phyloP scores from a whole-genome alignment of 1,284 basidiomycete genomes.

The Phlebopus sp. region DNA sequence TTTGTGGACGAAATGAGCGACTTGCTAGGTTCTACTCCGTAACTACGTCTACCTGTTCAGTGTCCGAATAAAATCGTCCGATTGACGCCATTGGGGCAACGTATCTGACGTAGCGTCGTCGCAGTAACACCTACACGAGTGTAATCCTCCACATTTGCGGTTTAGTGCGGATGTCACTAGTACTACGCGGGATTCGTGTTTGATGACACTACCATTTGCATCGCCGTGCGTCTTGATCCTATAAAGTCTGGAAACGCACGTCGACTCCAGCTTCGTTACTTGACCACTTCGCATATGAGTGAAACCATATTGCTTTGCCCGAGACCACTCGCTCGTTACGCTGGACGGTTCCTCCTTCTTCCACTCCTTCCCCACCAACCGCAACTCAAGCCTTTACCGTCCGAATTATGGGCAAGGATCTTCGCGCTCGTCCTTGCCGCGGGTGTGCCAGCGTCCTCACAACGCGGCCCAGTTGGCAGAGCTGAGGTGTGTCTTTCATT shows the following conservation, averaged over 20 bases:
- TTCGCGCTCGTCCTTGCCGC: slow-evolving; percentile 47
- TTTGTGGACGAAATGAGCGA: slow-evolving; percentile 75
- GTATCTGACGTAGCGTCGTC: neutral
- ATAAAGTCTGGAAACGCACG: neutral
- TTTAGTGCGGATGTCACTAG: too few relatives aligned
- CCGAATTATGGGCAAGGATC: slow-evolving; percentile 68
- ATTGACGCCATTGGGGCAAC: neutral
- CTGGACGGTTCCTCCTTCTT: slow-evolving; percentile 63
- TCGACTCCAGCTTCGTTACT: neutral
- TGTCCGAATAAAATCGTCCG: neutral
- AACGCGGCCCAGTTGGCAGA: slow-evolving; percentile 16
- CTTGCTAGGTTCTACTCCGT: slow-evolving; percentile 34
- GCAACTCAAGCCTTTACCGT: slow-evolving; percentile 54
- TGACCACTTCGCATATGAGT: slow-evolving; percentile 20
- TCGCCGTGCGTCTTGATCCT: neutral
- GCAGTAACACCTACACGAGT: too few relatives aligned
- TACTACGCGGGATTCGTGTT: neutral
- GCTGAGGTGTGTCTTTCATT: slow-evolving; percentile 38
- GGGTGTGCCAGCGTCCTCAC: slow-evolving; percentile 12
- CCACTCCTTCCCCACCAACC: slow-evolving; percentile 59
- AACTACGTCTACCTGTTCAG: neutral
- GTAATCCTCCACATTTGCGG: too few relatives aligned
- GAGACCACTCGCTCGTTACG: slow-evolving; percentile 46
- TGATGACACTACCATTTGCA: neutral
- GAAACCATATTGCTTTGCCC: slow-evolving; percentile 42